Conservation (phyloP, 2,329 filamentous ascomycete genomes). For the Nothophoma quercina region DNA sequence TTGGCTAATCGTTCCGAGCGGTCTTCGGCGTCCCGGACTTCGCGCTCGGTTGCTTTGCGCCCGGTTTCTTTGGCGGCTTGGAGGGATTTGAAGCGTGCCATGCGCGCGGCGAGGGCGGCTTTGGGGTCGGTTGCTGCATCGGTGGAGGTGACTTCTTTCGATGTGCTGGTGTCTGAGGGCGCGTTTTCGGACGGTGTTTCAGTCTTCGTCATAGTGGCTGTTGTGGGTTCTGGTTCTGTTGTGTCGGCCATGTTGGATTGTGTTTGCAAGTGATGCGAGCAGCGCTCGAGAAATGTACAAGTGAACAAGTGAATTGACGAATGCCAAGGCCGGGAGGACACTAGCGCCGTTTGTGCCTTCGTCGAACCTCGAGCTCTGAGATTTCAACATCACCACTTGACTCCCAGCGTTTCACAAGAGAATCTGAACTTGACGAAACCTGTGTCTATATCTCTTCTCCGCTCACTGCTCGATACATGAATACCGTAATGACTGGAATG, state of each 20-base stretch:
- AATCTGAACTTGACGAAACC: no score
- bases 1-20: constrained; percentile 55
- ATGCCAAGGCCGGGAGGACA: constrained; percentile 15
- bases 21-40: constrained; percentile 48
- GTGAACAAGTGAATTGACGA: constrained; percentile 8
- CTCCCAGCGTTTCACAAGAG: no score
- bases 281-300: neutral
- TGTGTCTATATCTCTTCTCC: no score
- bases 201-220: constrained; percentile 12
- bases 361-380: neutral
- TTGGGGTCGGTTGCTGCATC: constrained; percentile 39
- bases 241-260: constrained; percentile 32
- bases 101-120: constrained; percentile 46
- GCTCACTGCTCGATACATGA: no score
- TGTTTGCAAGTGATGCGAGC: neutral
- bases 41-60: constrained; percentile 68
- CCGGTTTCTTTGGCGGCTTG: constrained; percentile 69
- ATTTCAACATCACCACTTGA: no score
- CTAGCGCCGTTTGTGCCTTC: constrained; percentile 2
- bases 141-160: constrained; percentile 28
- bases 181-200: constrained; percentile 12
- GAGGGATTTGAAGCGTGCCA: constrained; percentile 84
- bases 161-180: constrained; percentile 5
- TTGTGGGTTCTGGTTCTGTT: constrained; percentile 18
- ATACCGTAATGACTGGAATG: no score